phyloP scores from a whole-genome alignment of 805 yeast species.

The Candida taoyuanica region DNA sequence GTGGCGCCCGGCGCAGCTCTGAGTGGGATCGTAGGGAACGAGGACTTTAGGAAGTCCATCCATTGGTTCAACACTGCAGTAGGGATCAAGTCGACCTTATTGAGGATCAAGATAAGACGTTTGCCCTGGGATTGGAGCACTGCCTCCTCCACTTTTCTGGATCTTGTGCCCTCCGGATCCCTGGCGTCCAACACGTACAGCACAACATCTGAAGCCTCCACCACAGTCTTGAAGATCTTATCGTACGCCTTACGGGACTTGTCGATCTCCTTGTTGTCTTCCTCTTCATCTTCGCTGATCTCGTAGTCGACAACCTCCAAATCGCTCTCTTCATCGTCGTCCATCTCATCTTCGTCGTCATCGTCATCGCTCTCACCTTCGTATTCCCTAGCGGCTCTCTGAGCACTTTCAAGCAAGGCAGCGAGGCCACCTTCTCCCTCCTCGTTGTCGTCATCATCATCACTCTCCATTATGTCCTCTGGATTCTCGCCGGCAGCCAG shows the following conservation, averaged over 20 bases:
- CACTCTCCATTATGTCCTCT: constrained; percentile 33
- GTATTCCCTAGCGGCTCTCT: constrained; percentile 74
- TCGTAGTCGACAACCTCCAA: constrained; percentile 49
- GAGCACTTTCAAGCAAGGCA: constrained; percentile 88
- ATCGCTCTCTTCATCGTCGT: constrained; percentile 37
- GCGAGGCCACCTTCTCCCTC: constrained; percentile 69
- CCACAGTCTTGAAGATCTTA: constrained; percentile 88
- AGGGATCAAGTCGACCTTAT: constrained; percentile 92
- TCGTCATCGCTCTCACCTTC: constrained; percentile 48
- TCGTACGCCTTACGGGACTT: constrained; percentile 88
- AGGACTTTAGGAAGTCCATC: constrained; percentile 70
- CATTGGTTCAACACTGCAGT: constrained; percentile 77
- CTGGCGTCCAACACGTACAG: constrained; percentile 95
- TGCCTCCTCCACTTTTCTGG: constrained; percentile 86
- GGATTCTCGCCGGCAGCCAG: constrained; percentile 35
- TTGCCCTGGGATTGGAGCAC: constrained; percentile 76
- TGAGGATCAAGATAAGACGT: constrained; percentile 78
- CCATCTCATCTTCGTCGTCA: constrained; percentile 40
- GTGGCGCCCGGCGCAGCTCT: constrained; percentile 75
- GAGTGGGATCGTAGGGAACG: constrained; percentile 90
- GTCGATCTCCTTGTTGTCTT: constrained; percentile 49
- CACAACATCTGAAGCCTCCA: constrained; percentile 87
- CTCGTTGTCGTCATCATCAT: constrained; percentile 37
- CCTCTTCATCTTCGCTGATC: constrained; percentile 38
- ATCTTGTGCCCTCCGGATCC: constrained; percentile 94